Percentiles rank a stretch among this genome's conserved stretches.
Evolutionary conservation across 768 basidiomycete species (phyloP).

Genomic region (Rhodotorula babjevae): DNA sequence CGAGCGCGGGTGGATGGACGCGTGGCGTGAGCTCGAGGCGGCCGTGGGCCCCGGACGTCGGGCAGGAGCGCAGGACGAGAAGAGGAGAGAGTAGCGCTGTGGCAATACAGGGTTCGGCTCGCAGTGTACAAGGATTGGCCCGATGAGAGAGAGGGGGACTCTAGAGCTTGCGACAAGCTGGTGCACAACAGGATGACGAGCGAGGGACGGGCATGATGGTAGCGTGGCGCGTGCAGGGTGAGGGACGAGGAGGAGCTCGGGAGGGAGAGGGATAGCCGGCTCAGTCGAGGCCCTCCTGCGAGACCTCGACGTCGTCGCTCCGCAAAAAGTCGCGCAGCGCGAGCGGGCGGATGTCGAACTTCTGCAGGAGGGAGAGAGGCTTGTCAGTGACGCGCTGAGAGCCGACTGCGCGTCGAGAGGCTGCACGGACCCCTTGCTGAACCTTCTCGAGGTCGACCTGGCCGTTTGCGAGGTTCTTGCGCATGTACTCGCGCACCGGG

Average conservation of each 20-base stretch:
- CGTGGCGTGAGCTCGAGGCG: slow-evolving; percentile 41
- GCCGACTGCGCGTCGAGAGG: not conserved
- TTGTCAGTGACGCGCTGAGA: not conserved
- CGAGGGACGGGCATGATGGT: no score
- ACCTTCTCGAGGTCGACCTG: slow-evolving; percentile 38
- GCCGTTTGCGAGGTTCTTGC: slow-evolving; percentile 42
- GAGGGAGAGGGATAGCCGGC: not conserved
- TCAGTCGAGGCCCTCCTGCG: not conserved
- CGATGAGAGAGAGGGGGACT: no score
- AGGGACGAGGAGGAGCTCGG: not conserved
- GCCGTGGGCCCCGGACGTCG: no score
- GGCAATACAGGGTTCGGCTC: not conserved
- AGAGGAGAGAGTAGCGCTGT: no score
- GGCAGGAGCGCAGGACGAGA: not conserved
- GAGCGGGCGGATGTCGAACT: slow-evolving; percentile 71
- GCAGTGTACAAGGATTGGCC: not conserved
- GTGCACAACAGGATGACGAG: not conserved
- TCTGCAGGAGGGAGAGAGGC: slow-evolving; percentile 52
- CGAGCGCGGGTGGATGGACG: slow-evolving; percentile 56
- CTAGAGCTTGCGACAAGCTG: no score
- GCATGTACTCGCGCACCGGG: slow-evolving; percentile 68
- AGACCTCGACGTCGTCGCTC: not conserved
- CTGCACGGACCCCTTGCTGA: slow-evolving; percentile 47
- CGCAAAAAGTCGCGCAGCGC: slow-evolving; percentile 63
- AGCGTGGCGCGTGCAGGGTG: no score